Conservation (phyloP, 1,284 basidiomycete species). For the Pseudozyma hubeiensis region DNA sequence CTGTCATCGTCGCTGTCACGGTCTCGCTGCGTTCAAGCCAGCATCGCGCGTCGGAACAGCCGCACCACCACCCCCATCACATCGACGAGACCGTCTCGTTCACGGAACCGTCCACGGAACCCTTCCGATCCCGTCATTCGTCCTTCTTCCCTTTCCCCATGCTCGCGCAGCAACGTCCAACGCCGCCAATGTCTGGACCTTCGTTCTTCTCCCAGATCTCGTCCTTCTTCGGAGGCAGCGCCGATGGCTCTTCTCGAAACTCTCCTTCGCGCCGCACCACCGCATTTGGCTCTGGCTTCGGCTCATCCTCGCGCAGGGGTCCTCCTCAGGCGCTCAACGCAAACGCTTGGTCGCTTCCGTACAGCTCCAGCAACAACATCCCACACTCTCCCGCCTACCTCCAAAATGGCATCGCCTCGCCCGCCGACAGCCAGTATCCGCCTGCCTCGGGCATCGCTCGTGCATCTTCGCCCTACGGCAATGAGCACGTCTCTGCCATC, state of each 20-base stretch:
- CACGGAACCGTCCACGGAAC: background rate
- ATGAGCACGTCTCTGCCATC: conserved; percentile 24
- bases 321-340: conserved; percentile 43
- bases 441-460: conserved; percentile 32
- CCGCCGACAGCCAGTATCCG: conserved; percentile 37
- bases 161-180: conserved; percentile 44
- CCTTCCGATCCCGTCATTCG: conserved; percentile 1
- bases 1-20: too few relatives aligned
- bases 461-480: conserved; percentile 28
- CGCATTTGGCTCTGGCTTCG: conserved; percentile 40
- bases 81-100: too few relatives aligned
- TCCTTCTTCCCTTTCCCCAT: conserved; percentile 11
- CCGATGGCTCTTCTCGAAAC: conserved; percentile 1
- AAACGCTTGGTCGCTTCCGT: conserved; percentile 56
- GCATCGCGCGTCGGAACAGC: too few relatives aligned
- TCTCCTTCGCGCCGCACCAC: conserved; percentile 27
- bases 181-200: conserved; percentile 38
- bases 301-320: conserved; percentile 48
- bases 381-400: conserved; percentile 37
- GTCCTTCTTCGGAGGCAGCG: conserved; percentile 55
- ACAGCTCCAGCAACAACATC: conserved; percentile 42
- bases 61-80: too few relatives aligned
- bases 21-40: too few relatives aligned
- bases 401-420: conserved; percentile 20
- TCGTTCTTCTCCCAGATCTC: conserved; percentile 59